Evolutionary conservation across 2,329 filamentous ascomycete genomes (phyloP), one percentile per base, ranked within the genome.

Genomic region (Remersonia thermophila): DNA sequence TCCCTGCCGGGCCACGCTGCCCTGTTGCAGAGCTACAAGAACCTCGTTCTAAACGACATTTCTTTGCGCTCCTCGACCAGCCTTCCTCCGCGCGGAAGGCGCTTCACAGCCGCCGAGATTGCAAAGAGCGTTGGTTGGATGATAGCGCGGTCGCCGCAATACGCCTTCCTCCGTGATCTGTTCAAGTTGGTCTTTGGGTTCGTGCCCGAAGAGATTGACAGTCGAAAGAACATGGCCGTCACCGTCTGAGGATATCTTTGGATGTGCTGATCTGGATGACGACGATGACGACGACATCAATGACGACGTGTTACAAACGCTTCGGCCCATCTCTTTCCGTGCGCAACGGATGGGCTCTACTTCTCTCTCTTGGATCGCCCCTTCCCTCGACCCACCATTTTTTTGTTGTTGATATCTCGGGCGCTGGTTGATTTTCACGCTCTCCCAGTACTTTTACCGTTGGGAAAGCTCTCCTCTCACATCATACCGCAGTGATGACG

Each of bases 181-280:
- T 95, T 83, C 61, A 72, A 74, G 36, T 67, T 89, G 28, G 85
- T 94, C 3, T 93, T 93, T 55, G 82, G 84, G 3, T 89, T 89
- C 51, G 73, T 80, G 32, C 60, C 85, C 12, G 84, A 94, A 37
- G 86, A 94, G 49, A 79, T 75, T 1, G 75, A 80, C 32, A 62
- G 67, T 36, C 67, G 79, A 45, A 80, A 82, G 50, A 73, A 69
- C 38, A 64, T 78, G 32, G 74, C 69, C 41, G 79, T 83, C 40
- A 59, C 61, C 13, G 65, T 79, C 13, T 76, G 31, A 41, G 9
- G 13, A 31, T 28, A 12, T 12, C 11, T 28, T 13, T 12, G 11
- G 11, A 12, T 7, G n/a, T n/a, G n/a, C n/a, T n/a, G n/a, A n/a
- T n/a, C n/a, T n/a, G n/a, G n/a, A n/a, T n/a, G n/a, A n/a, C n/a